These are phyloP conservation scores for Volvariella surrecta DNA, from an alignment of 1,284 basidiomycete species.

Conservation along the genomic window DNA sequence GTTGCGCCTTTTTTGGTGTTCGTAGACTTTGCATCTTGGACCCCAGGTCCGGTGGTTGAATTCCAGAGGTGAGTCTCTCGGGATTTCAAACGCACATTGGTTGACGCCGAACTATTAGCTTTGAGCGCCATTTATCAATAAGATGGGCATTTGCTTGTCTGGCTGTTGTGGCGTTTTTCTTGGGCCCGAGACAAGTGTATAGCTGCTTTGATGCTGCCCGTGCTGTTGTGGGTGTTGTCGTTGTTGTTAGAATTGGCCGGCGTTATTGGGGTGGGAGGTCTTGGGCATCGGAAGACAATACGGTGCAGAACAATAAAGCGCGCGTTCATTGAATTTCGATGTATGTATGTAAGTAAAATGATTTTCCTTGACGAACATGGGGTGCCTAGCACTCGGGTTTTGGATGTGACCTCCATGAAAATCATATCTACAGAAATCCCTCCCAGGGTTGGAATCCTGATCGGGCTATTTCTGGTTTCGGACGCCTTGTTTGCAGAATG, in stretches of 20 bases:
- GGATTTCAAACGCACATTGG: constrained; percentile 5
- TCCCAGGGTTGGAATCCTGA: too few species aligned
- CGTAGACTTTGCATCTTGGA: constrained; percentile 52
- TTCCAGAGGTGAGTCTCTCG: constrained; percentile 27
- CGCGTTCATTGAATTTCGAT: too few species aligned
- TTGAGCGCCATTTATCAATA: constrained; percentile 28
- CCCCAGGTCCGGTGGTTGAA: constrained; percentile 26
- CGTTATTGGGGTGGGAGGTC: constrained; percentile 33
- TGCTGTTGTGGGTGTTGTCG: constrained; percentile 28
- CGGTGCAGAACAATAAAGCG: too few species aligned
- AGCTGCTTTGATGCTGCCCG: constrained; percentile 46
- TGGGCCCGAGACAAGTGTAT: constrained; percentile 55
- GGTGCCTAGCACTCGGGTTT: too few species aligned
- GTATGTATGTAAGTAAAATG: too few species aligned
- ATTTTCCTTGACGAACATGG: too few species aligned
- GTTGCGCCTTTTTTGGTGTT: constrained; percentile 61
- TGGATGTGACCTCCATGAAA: too few species aligned
- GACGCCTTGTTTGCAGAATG: too few species aligned
- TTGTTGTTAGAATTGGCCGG: constrained; percentile 31
- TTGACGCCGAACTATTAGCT: constrained; percentile 20
- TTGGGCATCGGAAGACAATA: constrained; percentile 12
- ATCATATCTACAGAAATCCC: too few species aligned
- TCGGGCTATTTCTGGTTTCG: too few species aligned
- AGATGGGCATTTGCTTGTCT: constrained; percentile 43
- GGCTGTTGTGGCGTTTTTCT: constrained; percentile 41